Percentiles rank a stretch among this genome's conserved stretches.
These are phyloP conservation scores for Rhizoclosmatium sp. DNA, from an alignment of 192 early-diverging fungal species.

Conservation along the genomic window DNA sequence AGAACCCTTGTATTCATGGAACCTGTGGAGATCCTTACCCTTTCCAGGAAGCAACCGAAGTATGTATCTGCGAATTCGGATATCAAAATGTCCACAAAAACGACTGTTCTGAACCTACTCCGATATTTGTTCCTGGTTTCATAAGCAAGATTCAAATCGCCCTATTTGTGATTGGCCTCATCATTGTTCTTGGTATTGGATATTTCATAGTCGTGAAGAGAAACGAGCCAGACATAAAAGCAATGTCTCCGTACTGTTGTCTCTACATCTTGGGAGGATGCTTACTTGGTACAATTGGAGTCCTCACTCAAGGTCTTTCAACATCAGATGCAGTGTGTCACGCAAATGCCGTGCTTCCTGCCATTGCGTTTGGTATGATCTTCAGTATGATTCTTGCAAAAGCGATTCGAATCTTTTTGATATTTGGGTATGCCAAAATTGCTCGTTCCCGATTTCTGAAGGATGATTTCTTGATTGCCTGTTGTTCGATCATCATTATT, in stretches of 20 bases:
- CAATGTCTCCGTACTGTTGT: constrained; percentile 1
- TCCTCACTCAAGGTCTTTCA: not conserved
- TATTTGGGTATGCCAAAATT: constrained; percentile 6
- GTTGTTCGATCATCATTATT: not conserved
- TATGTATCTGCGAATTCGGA: not conserved
- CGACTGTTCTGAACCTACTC: not conserved
- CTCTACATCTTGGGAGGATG: not conserved
- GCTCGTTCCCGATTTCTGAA: not conserved
- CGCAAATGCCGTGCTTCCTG: not conserved
- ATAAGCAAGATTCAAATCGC: not conserved
- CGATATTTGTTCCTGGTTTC: not conserved
- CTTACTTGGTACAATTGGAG: not conserved
- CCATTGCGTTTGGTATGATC: constrained; percentile 4
- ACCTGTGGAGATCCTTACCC: not conserved
- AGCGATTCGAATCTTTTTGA: constrained; percentile 24
- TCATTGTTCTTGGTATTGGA: not conserved
- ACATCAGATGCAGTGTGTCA: not conserved
- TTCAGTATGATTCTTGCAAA: constrained; percentile 25
- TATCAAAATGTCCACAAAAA: not conserved
- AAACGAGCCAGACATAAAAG: not conserved
- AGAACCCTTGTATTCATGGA: not conserved
- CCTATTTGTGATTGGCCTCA: not conserved
- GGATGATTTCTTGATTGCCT: constrained; percentile 1
- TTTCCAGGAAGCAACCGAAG: not conserved
- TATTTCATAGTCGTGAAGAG: not conserved